Percentiles rank a stretch among this genome's conserved stretches.
These are phyloP conservation scores for Coniella lustricola DNA, from an alignment of 2,329 filamentous ascomycete genomes.

Conservation along the genomic window DNA sequence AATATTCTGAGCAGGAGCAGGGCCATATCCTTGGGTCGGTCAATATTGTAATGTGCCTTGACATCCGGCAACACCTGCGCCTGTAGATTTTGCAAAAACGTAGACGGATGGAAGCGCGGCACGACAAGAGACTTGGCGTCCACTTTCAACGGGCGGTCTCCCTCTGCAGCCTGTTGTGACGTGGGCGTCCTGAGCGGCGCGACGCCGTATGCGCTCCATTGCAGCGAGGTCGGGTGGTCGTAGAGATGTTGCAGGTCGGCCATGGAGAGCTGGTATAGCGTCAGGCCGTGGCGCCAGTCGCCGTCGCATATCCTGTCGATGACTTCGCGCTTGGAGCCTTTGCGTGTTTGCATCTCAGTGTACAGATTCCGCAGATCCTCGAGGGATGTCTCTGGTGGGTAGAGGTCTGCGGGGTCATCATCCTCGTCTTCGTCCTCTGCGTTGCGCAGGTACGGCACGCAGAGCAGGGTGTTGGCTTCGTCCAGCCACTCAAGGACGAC, in stretches of 20 bases:
- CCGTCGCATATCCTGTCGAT: conserved; percentile 57
- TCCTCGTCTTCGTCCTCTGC: conserved; percentile 35
- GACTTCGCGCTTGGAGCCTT: conserved; percentile 56
- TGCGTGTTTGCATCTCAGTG: conserved; percentile 48
- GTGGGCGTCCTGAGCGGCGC: conserved; percentile 39
- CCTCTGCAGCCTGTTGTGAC: conserved; percentile 23
- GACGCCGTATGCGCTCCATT: conserved; percentile 58
- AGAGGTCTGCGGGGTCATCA: conserved; percentile 58
- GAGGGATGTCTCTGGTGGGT: conserved; percentile 59
- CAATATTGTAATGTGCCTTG: conserved; percentile 77
- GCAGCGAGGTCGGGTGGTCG: conserved; percentile 56
- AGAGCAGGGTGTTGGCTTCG: conserved; percentile 52
- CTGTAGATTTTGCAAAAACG: conserved; percentile 71
- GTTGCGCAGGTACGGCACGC: conserved; percentile 49
- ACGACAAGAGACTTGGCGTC: conserved; percentile 43
- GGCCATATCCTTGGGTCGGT: conserved; percentile 61
- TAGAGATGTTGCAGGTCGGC: conserved; percentile 61
- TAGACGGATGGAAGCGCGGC: conserved; percentile 72
- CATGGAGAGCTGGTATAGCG: conserved; percentile 61
- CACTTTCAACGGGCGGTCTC: conserved; percentile 33
- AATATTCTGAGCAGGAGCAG: conserved; percentile 72
- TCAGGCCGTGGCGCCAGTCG: conserved; percentile 61
- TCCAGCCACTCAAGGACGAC: conserved; percentile 74
- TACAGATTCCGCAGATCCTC: conserved; percentile 63
- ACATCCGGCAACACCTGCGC: conserved; percentile 67